phyloP scores from a whole-genome alignment of 2,329 filamentous ascomycete genomes.

The Aspergillus calidoustus region DNA sequence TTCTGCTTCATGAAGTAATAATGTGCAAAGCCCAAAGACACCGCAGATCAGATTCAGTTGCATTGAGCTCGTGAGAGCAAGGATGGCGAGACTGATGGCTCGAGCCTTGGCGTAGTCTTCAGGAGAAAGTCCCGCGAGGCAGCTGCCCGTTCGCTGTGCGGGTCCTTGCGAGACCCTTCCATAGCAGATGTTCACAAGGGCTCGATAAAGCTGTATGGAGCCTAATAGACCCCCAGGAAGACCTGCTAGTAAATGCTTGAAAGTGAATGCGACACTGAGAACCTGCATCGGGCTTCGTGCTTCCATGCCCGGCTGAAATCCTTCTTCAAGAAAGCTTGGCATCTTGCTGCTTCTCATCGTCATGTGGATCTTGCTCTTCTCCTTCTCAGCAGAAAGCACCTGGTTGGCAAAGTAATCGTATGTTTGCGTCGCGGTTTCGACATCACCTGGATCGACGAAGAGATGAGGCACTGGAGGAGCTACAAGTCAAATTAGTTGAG shows the following conservation, averaged over 20 bases:
- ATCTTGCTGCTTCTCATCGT: slow-evolving; percentile 40
- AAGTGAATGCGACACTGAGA: slow-evolving; percentile 40
- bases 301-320: slow-evolving; percentile 18
- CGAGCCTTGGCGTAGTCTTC: slow-evolving; percentile 31
- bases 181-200: slow-evolving; percentile 36
- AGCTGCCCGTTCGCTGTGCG: slow-evolving; percentile 25
- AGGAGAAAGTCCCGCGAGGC: slow-evolving; percentile 26
- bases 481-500: slow-evolving; percentile 23
- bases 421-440: slow-evolving; percentile 37
- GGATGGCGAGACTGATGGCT: slow-evolving; percentile 43
- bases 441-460: slow-evolving; percentile 42
- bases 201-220: slow-evolving; percentile 38
- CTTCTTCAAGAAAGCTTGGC: slow-evolving; percentile 31
- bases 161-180: slow-evolving; percentile 24
- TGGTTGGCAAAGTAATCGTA: slow-evolving; percentile 48
- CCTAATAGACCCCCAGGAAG: slow-evolving; percentile 46
- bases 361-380: slow-evolving; percentile 38
- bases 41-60: slow-evolving; percentile 47
- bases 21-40: slow-evolving; percentile 43
- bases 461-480: slow-evolving; percentile 36
- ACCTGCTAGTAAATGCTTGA: slow-evolving; percentile 42
- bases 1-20: slow-evolving; percentile 36
- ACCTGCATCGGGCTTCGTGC: slow-evolving; percentile 26
- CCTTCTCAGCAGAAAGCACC: slow-evolving; percentile 42
- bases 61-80: slow-evolving; percentile 43